phyloP scores from a whole-genome alignment of 352 stramenopile genomes.

The Phytophthora fragariae region DNA sequence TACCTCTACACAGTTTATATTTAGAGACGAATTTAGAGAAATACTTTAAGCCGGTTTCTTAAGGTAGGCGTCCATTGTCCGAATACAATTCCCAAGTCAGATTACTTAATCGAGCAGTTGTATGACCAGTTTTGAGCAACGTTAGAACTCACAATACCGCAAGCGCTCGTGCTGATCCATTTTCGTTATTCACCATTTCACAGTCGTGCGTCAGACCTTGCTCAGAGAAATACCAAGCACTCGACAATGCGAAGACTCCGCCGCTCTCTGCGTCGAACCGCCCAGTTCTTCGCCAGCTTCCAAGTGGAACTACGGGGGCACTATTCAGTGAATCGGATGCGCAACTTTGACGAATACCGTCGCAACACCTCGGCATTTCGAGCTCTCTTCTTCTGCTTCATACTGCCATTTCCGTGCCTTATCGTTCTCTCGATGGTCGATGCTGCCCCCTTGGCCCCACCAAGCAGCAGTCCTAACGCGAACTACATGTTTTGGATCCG shows the following conservation, averaged over 20 bases:
- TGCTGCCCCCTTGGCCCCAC: background rate
- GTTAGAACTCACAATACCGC: too few relatives aligned
- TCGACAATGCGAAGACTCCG: background rate
- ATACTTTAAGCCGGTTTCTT: too few relatives aligned
- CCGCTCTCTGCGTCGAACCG: background rate
- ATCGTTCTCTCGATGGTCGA: background rate
- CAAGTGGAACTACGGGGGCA: conserved; percentile 1
- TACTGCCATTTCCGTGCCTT: conserved; percentile 3
- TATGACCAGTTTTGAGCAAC: too few relatives aligned
- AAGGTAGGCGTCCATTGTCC: too few relatives aligned
- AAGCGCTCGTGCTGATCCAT: background rate
- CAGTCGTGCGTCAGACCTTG: background rate
- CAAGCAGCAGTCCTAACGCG: background rate
- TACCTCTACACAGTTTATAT: too few relatives aligned
- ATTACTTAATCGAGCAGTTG: too few relatives aligned
- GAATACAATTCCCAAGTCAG: too few relatives aligned
- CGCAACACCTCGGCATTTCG: background rate
- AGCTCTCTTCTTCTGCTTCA: background rate
- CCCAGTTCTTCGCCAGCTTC: background rate
- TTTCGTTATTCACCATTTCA: background rate
- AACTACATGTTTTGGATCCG: conserved; percentile 12
- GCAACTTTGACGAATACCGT: background rate
- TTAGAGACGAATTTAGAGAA: too few relatives aligned
- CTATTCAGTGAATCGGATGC: background rate
- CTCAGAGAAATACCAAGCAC: background rate